phyloP scores from a whole-genome alignment of 352 stramenopile species.

The Pythium volutum region DNA sequence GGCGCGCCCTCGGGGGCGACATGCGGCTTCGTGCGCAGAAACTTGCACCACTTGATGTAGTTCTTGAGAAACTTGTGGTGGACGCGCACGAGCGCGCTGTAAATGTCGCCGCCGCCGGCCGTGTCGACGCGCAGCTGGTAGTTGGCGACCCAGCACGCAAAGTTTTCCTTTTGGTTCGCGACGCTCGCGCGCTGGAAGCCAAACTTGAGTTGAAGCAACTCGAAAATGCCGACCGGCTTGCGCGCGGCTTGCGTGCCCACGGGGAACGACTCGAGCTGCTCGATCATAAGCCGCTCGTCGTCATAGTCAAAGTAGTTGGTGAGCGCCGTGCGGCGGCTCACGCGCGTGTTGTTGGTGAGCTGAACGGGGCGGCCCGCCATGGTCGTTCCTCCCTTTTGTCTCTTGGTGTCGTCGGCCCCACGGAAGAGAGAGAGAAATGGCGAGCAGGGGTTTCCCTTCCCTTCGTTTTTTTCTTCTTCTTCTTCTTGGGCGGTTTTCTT shows the following conservation, averaged over 20 bases:
- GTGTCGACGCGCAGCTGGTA: conserved; percentile 59
- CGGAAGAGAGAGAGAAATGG: not conserved
- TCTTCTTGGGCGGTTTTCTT: not conserved
- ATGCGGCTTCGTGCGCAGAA: conserved; percentile 86
- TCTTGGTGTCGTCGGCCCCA: not conserved
- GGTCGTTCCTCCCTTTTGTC: not conserved
- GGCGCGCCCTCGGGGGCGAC: conserved; percentile 43
- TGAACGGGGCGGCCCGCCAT: conserved; percentile 20
- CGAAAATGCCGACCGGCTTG: conserved; percentile 2
- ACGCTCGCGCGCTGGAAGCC: conserved; percentile 85
- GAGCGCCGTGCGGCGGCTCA: conserved; percentile 50
- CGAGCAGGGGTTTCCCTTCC: not conserved
- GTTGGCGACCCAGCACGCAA: conserved; percentile 83
- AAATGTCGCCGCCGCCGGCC: conserved; percentile 34
- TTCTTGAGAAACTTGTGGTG: conserved; percentile 94
- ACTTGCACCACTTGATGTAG: conserved; percentile 94
- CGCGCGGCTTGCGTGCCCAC: conserved; percentile 4
- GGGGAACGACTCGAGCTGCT: conserved; percentile 67
- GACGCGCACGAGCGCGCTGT: conserved; percentile 68
- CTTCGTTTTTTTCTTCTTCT: no score
- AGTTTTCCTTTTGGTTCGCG: conserved; percentile 83
- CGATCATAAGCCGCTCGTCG: conserved; percentile 45
- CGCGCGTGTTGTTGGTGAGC: conserved; percentile 24
- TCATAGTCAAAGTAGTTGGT: conserved; percentile 81
- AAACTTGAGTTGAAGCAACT: conserved; percentile 76